phyloP scores from a whole-genome alignment of 1,284 basidiomycete genomes.

The Wallemia hederae region DNA sequence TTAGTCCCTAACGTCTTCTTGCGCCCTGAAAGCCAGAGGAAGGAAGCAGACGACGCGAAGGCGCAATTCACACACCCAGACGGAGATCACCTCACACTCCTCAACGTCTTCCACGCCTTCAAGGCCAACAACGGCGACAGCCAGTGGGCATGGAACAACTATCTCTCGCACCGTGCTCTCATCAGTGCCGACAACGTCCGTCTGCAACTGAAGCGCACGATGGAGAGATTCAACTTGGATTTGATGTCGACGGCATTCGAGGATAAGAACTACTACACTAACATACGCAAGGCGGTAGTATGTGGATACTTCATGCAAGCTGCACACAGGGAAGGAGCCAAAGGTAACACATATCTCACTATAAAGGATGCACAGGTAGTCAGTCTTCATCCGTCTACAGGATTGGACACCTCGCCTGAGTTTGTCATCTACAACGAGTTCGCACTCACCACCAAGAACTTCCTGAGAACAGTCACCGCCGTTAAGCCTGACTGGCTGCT shows the following conservation, averaged over 20 bases:
- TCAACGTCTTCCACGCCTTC: constrained; percentile 91
- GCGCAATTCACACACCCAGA: constrained; percentile 67
- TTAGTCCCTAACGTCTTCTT: constrained; percentile 78
- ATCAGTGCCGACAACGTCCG: constrained; percentile 90
- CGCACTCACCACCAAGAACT: constrained; percentile 50
- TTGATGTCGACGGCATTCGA: constrained; percentile 43
- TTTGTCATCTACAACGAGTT: constrained; percentile 98
- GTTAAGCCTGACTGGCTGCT: constrained; percentile 20
- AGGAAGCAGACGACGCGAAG: constrained; percentile 77
- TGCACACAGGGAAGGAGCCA: constrained; percentile 82
- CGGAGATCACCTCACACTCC: constrained; percentile 76
- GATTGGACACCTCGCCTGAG: constrained; percentile 71
- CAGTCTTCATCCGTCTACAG: constrained; percentile 74
- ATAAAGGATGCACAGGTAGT: constrained; percentile 88
- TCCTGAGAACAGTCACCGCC: neutral
- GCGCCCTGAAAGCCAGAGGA: constrained; percentile 56
- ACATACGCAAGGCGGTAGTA: constrained; percentile 57
- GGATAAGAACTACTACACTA: constrained; percentile 44
- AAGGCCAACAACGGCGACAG: constrained; percentile 47
- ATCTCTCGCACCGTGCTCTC: constrained; percentile 54
- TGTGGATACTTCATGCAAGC: constrained; percentile 98
- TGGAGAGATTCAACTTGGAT: constrained; percentile 64
- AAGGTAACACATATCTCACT: constrained; percentile 37
- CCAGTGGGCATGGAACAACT: constrained; percentile 84
- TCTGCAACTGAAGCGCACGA: constrained; percentile 57